Percentiles rank a stretch among this genome's conserved stretches.
phyloP scores from a whole-genome alignment of 2,329 filamentous ascomycete species.

The Calonectria multiphialidica region DNA sequence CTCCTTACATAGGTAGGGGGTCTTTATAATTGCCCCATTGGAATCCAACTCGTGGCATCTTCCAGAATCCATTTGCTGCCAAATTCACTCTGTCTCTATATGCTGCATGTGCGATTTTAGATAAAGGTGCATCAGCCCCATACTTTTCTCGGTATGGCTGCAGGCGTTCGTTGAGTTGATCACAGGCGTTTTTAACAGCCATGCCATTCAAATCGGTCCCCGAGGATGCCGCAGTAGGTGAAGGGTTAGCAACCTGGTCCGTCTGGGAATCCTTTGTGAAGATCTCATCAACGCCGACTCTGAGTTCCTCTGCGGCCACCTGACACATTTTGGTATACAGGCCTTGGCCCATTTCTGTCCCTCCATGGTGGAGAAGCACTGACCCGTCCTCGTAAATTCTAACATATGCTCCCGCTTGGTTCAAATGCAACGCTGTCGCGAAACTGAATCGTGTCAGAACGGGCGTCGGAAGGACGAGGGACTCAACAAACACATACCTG shows the following conservation, averaged over 20 bases:
- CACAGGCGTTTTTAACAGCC: slow-evolving; percentile 88
- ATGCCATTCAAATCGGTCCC: slow-evolving; percentile 92
- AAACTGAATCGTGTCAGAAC: background rate
- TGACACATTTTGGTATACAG: slow-evolving; percentile 94
- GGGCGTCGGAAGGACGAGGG: rapidly evolving
- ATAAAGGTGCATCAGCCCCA: slow-evolving; percentile 80
- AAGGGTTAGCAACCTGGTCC: slow-evolving; percentile 90
- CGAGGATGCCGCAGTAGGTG: slow-evolving; percentile 87
- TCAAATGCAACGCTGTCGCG: slow-evolving; percentile 90
- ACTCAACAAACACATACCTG: slow-evolving; percentile 58
- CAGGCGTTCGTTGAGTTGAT: slow-evolving; percentile 85
- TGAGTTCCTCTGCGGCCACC: slow-evolving; percentile 86
- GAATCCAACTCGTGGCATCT: slow-evolving; percentile 92
- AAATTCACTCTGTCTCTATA: slow-evolving; percentile 82
- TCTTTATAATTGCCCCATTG: slow-evolving; percentile 88
- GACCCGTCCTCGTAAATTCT: slow-evolving; percentile 94
- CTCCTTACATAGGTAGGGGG: slow-evolving; percentile 78
- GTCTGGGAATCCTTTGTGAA: slow-evolving; percentile 91
- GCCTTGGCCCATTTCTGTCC: slow-evolving; percentile 94
- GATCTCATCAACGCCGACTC: slow-evolving; percentile 79
- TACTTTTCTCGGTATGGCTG: slow-evolving; percentile 84
- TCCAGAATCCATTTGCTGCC: slow-evolving; percentile 91
- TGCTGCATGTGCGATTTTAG: slow-evolving; percentile 71
- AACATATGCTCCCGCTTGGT: slow-evolving; percentile 90
- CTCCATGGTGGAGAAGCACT: slow-evolving; percentile 87